phyloP scores from a whole-genome alignment of 2,329 filamentous ascomycete species.

The Ceratocystis alfenasii region DNA sequence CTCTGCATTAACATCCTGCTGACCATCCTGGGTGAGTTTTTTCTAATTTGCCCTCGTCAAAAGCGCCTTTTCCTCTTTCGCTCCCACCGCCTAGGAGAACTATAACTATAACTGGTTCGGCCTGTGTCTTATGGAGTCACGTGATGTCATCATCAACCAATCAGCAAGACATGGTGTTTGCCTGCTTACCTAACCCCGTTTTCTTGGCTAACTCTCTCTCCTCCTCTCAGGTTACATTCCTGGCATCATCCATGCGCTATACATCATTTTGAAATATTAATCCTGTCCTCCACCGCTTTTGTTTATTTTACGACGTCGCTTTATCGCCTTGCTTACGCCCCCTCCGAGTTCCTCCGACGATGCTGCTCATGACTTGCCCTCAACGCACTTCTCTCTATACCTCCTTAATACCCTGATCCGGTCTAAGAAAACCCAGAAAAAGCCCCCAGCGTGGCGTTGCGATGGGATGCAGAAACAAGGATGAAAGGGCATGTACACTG shows the following conservation, averaged over 20 bases:
- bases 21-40: constrained; percentile 52
- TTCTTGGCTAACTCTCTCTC: constrained; percentile 7
- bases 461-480: too few species aligned
- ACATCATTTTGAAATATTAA: constrained; percentile 87
- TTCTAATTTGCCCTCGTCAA: neutral
- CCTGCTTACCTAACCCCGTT: neutral
- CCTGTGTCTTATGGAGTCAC: neutral
- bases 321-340: neutral
- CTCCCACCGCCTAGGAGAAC: too few species aligned
- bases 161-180: too few species aligned
- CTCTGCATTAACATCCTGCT: constrained; percentile 86
- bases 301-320: neutral
- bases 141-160: neutral
- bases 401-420: neutral
- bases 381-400: neutral
- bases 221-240: constrained; percentile 46
- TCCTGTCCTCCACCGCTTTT: neutral
- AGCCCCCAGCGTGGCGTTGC: neutral
- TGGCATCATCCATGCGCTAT: constrained; percentile 85
- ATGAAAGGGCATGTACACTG: too few species aligned
- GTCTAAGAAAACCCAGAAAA: neutral
- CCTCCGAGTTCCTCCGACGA: neutral
- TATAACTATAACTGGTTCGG: too few species aligned
- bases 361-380: neutral
- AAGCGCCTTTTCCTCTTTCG: neutral